phyloP scores from a whole-genome alignment of 1,284 basidiomycete species.

The Ustilago loliicola region DNA sequence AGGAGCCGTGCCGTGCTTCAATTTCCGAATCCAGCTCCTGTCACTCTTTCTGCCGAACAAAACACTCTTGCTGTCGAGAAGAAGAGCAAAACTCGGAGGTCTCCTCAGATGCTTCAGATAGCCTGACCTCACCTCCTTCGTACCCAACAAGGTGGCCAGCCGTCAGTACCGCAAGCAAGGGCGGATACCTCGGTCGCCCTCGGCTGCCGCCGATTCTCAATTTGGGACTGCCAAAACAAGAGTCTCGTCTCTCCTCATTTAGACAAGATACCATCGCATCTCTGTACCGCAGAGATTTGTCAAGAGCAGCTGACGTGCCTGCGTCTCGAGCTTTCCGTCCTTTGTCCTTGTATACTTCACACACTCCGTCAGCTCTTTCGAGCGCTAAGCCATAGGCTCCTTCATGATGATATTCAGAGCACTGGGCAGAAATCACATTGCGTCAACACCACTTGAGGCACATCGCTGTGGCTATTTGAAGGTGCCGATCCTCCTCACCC shows the following conservation, averaged over 20 bases:
- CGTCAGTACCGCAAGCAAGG: background rate
- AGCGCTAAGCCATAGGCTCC: conserved; percentile 4
- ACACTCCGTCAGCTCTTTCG: conserved; percentile 12
- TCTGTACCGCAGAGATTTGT: conserved; percentile 22
- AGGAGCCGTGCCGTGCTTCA: background rate
- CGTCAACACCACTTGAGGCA: background rate
- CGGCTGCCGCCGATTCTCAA: conserved; percentile 27
- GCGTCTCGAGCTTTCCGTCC: conserved; percentile 25
- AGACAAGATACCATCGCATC: conserved; percentile 25
- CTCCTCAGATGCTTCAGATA: conserved; percentile 30
- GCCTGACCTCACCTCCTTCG: conserved; percentile 23
- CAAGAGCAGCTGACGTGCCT: background rate
- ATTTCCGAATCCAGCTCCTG: conserved; percentile 8
- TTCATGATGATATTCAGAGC: background rate
- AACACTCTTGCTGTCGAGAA: conserved; percentile 38
- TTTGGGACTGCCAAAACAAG: conserved; percentile 28
- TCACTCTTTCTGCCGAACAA: conserved; percentile 26
- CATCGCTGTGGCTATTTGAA: background rate
- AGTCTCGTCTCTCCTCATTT: background rate
- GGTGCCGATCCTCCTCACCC: too few species aligned
- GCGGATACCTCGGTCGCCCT: conserved; percentile 9
- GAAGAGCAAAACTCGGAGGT: conserved; percentile 24
- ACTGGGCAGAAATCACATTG: background rate
- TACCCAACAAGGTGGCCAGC: conserved; percentile 9
- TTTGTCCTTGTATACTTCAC: conserved; percentile 37